Conservation (phyloP, 225 moss, liverwort and hornwort species). For the Marchantia polymorpha region DNA sequence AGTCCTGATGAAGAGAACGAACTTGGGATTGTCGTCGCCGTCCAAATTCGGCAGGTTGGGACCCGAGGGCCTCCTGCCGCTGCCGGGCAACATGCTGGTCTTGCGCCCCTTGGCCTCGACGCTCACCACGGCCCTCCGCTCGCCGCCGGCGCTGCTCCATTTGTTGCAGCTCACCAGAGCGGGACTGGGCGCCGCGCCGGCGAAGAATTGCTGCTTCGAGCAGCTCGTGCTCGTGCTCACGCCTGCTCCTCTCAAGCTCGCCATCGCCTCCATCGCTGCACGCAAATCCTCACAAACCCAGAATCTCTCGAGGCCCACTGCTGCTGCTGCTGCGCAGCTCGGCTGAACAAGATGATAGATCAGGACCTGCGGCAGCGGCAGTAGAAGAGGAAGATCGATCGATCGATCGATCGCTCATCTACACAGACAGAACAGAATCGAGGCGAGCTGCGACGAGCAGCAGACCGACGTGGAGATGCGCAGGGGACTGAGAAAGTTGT, state of each 20-base stretch:
- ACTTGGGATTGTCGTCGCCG: constrained; percentile 82
- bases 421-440: background rate
- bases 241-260: constrained; percentile 29
- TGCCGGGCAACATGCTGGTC: constrained; percentile 53
- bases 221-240: constrained; percentile 27
- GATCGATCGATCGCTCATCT: background rate
- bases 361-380: background rate
- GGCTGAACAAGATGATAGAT: background rate
- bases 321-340: no score
- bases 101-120: constrained; percentile 86
- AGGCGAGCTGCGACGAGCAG: background rate
- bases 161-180: constrained; percentile 24
- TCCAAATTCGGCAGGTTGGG: constrained; percentile 77
- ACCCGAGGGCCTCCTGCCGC: constrained; percentile 56
- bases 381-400: background rate
- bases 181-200: constrained; percentile 15
- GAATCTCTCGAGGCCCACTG: background rate
- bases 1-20: constrained; percentile 84
- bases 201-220: constrained; percentile 22
- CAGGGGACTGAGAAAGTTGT: background rate
- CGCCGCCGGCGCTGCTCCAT: constrained; percentile 13
- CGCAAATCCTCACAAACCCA: background rate
- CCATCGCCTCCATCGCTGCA: constrained; percentile 34
- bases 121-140: constrained; percentile 34
- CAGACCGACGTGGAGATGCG: constrained; percentile 16